These are phyloP conservation scores for Miscanthus sacchariflorus DNA, from an alignment of 202 grass and related monocot species.

Conservation along the genomic window DNA sequence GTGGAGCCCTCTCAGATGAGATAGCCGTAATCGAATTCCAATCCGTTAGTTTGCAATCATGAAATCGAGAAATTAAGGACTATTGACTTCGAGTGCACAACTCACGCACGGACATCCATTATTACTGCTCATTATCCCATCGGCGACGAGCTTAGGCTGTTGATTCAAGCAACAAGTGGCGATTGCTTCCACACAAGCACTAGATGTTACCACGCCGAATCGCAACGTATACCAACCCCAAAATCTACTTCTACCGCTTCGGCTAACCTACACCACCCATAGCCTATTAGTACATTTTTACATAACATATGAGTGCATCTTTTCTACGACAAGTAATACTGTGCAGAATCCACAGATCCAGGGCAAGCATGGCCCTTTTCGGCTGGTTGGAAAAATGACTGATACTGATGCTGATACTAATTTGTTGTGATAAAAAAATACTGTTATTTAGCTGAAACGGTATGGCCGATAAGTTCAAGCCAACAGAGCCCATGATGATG, in stretches of 20 bases:
- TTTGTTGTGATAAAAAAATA: no score
- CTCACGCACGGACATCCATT: neutral
- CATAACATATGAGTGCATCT: constrained; percentile 26
- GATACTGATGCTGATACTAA: no score
- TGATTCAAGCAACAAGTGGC: constrained; percentile 53
- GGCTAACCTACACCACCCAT: neutral
- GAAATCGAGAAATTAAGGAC: constrained; percentile 18
- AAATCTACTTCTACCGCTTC: constrained; percentile 19
- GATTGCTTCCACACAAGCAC: constrained; percentile 53
- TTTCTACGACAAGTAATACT: constrained; percentile 45
- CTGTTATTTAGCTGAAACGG: no score
- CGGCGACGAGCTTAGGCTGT: constrained; percentile 31
- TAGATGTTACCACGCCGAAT: constrained; percentile 29
- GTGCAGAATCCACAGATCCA: neutral
- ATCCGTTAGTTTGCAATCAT: constrained; percentile 21
- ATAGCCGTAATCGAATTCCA: neutral
- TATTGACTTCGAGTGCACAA: constrained; percentile 46
- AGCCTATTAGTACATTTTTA: no score
- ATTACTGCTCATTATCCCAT: constrained; percentile 10
- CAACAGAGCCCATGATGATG: neutral
- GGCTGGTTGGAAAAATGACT: no score
- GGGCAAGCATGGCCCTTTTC: neutral
- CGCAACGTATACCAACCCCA: constrained; percentile 31
- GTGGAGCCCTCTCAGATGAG: no score
- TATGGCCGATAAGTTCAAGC: no score